Base-by-base conservation (phyloP, 2,329 filamentous ascomycete genomes). In the Ophiostoma sp. region DNA sequence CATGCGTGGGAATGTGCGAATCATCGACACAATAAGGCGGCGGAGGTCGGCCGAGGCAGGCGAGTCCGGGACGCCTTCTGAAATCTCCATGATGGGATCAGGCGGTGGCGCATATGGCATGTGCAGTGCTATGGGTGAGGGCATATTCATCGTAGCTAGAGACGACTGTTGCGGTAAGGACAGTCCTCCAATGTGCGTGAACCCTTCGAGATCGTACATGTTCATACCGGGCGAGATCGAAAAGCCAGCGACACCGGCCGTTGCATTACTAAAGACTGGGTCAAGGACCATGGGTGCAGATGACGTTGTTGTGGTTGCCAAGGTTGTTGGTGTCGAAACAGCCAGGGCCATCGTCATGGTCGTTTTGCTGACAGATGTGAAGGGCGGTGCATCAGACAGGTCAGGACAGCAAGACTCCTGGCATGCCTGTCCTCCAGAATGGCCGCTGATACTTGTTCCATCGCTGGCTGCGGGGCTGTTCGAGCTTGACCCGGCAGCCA, bases 1-100 rank as follows among this genome's bases (percentile, higher is more conserved):
- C 79, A 76, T 75, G 33, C 71, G 72, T 0, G 80, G 80, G 45
- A 79, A 81, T 0, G 79, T 75, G 25, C 78, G 76, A 1, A 80
- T 69, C 1, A 75, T 76, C 12, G 79, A 77, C 11, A 76, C 70
- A 15, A 80, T 77, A 0, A 80, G 71, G 1, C 71, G 70, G 2
- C 74, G 75, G 12, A 74, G 71, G 0, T 73, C 68, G 3, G 28
- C 28, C 1, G 66, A 50, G 19, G 31, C 45, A 3, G 28, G 17
- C n/a, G 31, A 28, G 7, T 7, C 28, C 1, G 9, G 25, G 1
- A 17, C 28, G 5, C 19, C 28, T 19, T 64, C 61, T 3, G 45
- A 36, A 11, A 36, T 36, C 22, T 52, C 66, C 5, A 69, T 9
- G 45, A 69, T 22, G 17, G 66, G 48, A 48, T 55, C 19, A 1